Base-by-base conservation (phyloP, 805 yeast genomes). In the Wickerhamiella sergipiensis region DNA sequence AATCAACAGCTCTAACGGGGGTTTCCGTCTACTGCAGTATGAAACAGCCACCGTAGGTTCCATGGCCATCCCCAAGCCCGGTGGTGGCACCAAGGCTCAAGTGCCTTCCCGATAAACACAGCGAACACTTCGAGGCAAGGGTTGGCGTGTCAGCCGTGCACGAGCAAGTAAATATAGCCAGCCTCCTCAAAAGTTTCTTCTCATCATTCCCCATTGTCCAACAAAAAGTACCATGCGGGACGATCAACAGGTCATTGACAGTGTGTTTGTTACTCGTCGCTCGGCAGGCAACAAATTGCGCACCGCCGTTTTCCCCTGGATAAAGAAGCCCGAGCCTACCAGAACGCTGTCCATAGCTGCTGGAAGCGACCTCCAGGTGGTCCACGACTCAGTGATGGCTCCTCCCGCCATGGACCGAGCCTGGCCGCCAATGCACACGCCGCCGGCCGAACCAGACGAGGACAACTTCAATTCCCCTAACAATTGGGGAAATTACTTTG, bases 401-500 rank as follows among this genome's bases (percentile, higher is more conserved):
- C 9, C 9, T 21, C 22, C 47, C 6, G 26, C 8, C 26, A 24
- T 24, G 26, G 26, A 8, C 8, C 21, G 19, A 23, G 15, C 19
- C 36, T 40, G 43, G 24, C 43, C 24, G 3, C 21, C 2, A 23
- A 3, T 17, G 29, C 50, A 39, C 24, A 47, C 40, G 15, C 21
- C n/a, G 40, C 46, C 45, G 6, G 21, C 46, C 19, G 40, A 36
- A 9, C 19, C 40, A 7, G 40, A 43, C 24, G 19, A 38, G 15
- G 8, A 15, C 26, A 24, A 24, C 8, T 22, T 15, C 13, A 15
- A 23, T 15, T 6, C 8, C 7, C 6, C 4, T 4, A 29, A 26
- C 21, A 18, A 33, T 10, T 48, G 50, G 50, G 43, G 31, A 2
- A n/a, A 31, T 17, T 48, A 43, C 24, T 33, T 48, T n/a, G 47